Evolutionary conservation across 129 eudicot species (phyloP).

Genomic region (Chrysanthemum lavandulifolium): DNA sequence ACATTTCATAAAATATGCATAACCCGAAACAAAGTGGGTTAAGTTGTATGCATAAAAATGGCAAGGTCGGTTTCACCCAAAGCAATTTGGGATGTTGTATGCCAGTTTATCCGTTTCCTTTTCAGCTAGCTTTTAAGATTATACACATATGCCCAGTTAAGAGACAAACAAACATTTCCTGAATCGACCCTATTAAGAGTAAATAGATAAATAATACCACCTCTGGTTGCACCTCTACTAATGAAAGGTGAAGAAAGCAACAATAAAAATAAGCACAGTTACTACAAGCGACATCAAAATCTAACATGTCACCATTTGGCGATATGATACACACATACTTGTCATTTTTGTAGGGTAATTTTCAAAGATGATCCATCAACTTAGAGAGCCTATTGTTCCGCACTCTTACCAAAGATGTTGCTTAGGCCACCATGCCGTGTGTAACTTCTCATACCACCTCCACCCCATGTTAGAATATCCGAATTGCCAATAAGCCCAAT

Average conservation of each 20-base stretch:
- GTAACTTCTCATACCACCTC: slow-evolving; percentile 77
- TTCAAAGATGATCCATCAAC: slow-evolving; percentile 56
- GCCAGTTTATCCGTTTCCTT: too few relatives aligned
- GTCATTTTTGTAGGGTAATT: slow-evolving; percentile 45
- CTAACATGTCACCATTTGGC: background rate
- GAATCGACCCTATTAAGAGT: too few relatives aligned
- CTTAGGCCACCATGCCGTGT: slow-evolving; percentile 59
- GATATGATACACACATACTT: slow-evolving; percentile 36
- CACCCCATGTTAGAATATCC: slow-evolving; percentile 69
- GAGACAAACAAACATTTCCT: too few relatives aligned
- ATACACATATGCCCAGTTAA: too few relatives aligned
- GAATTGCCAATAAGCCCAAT: slow-evolving; percentile 32
- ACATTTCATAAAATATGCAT: too few relatives aligned
- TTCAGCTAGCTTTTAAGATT: too few relatives aligned
- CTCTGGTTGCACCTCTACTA: slow-evolving; percentile 1
- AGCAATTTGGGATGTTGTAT: too few relatives aligned
- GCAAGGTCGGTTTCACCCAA: too few relatives aligned
- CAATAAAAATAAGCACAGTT: background rate
- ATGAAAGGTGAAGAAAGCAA: slow-evolving; percentile 1
- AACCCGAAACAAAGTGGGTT: too few relatives aligned
- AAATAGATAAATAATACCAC: too few relatives aligned
- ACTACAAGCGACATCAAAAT: background rate
- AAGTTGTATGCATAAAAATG: too few relatives aligned
- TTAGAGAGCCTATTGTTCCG: slow-evolving; percentile 51
- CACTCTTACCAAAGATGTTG: slow-evolving; percentile 45